Conservation (phyloP, 225 moss, liverwort and hornwort species). For the Pleurozium schreberi region DNA sequence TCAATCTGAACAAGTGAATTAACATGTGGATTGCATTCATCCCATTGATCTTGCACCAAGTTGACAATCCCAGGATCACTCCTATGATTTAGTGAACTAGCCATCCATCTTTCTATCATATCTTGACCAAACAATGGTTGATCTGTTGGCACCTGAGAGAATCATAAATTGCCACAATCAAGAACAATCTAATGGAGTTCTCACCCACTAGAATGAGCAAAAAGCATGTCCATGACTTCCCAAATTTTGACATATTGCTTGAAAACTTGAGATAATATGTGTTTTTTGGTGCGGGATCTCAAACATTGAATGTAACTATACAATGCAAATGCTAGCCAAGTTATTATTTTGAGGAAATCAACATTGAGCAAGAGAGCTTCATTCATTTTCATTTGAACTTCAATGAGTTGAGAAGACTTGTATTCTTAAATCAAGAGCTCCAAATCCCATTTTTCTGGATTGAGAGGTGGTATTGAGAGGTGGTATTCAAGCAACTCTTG, state of each 20-base stretch:
- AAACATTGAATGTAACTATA: not conserved
- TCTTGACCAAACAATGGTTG: constrained; percentile 70
- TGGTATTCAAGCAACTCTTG: too few relatives aligned
- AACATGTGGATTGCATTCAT: not conserved
- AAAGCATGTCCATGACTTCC: not conserved
- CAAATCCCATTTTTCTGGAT: not conserved
- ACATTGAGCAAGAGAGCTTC: not conserved
- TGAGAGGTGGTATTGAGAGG: not conserved
- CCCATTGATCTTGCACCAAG: not conserved
- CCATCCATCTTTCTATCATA: constrained; percentile 88
- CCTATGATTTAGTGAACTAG: constrained; percentile 13
- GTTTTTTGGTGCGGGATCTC: too few relatives aligned
- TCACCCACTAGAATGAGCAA: not conserved
- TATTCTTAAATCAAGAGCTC: not conserved
- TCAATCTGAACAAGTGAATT: not conserved
- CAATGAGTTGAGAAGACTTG: not conserved
- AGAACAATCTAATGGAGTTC: not conserved
- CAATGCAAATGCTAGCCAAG: not conserved
- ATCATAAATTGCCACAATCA: not conserved
- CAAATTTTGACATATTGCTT: not conserved
- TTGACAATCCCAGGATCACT: not conserved
- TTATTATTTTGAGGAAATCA: not conserved
- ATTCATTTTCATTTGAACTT: not conserved
- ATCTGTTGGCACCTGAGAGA: constrained; percentile 67
- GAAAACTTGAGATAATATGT: too few relatives aligned